Percentiles rank a stretch among this genome's conserved stretches.
Conservation (phyloP, 75 land plant genomes). For the Picea glauca region DNA sequence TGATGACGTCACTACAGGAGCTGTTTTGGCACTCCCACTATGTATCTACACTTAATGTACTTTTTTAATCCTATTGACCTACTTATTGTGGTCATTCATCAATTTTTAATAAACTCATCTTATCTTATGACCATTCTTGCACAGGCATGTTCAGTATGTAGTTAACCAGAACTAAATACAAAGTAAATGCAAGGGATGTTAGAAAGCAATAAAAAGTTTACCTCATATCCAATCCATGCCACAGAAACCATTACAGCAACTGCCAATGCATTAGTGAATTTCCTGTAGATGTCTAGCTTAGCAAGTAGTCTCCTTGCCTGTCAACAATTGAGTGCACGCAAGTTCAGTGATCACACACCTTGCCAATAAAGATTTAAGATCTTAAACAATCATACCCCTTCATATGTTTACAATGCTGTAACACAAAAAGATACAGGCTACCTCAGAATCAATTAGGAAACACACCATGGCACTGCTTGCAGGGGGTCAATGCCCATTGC, state of each 20-base stretch:
- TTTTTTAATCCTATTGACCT: no score
- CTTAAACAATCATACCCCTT: neutral
- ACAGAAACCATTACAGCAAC: constrained; percentile 81
- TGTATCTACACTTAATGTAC: no score
- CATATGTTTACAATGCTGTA: neutral
- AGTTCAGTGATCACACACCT: neutral
- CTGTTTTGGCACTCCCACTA: no score
- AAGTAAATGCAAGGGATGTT: neutral
- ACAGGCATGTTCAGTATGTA: neutral
- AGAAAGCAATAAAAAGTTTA: constrained; percentile 19
- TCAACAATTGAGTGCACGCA: neutral
- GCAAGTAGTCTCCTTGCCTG: constrained; percentile 73
- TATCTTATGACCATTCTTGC: neutral
- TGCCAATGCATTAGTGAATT: constrained; percentile 92
- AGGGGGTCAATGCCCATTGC: neutral
- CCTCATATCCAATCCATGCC: constrained; percentile 94
- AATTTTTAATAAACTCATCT: no score
- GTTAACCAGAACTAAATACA: neutral
- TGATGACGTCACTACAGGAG: no score
- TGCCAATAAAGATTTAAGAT: neutral
- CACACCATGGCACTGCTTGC: neutral
- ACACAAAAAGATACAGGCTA: neutral
- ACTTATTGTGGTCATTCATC: no score
- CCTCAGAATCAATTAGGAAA: neutral
- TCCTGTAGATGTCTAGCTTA: constrained; percentile 87